Percentiles rank a stretch among this genome's conserved stretches.
phyloP scores from a whole-genome alignment of 495 filamentous ascomycete species.

The Cercophora scortea region DNA sequence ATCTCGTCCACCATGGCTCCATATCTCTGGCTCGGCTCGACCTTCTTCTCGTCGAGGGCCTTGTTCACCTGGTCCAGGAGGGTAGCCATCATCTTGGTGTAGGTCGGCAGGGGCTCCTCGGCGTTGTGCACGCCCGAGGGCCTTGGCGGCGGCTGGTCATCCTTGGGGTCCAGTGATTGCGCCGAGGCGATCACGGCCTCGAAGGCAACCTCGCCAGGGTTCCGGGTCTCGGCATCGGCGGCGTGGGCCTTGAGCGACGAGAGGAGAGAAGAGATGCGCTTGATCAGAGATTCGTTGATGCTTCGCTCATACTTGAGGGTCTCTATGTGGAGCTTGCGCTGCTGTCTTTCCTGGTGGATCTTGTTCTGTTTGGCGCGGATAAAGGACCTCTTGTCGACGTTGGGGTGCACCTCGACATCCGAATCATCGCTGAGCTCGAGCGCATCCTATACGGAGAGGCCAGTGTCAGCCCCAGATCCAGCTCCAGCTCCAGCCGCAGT shows the following conservation, averaged over 20 bases:
- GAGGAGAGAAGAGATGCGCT: slow-evolving; percentile 73
- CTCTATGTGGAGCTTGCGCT: slow-evolving; percentile 79
- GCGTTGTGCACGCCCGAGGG: slow-evolving; percentile 68
- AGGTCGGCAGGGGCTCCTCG: slow-evolving; percentile 66
- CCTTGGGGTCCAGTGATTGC: slow-evolving; percentile 45
- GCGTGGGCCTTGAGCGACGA: slow-evolving; percentile 59
- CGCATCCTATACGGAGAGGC: slow-evolving; percentile 51
- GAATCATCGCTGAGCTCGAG: slow-evolving; percentile 97
- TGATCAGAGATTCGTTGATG: slow-evolving; percentile 84
- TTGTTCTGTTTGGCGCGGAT: slow-evolving; percentile 97
- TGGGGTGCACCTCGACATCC: slow-evolving; percentile 96
- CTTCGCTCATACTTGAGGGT: slow-evolving; percentile 88
- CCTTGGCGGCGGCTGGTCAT: slow-evolving; percentile 68
- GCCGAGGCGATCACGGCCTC: slow-evolving; percentile 75
- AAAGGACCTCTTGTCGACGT: slow-evolving; percentile 97
- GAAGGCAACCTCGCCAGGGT: slow-evolving; percentile 78
- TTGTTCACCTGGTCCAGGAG: slow-evolving; percentile 92
- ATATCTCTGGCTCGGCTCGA: slow-evolving; percentile 50
- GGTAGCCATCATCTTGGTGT: slow-evolving; percentile 91
- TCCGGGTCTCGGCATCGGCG: slow-evolving; percentile 51
- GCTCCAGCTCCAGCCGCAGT: too few relatives aligned
- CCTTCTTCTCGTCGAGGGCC: slow-evolving; percentile 62
- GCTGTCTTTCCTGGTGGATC: slow-evolving; percentile 81
- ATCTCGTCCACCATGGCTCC: slow-evolving; percentile 69
- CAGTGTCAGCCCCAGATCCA: not conserved